Evolutionary conservation across 2,329 filamentous ascomycete genomes (phyloP).

Genomic region (Stenocarpella maydis): DNA sequence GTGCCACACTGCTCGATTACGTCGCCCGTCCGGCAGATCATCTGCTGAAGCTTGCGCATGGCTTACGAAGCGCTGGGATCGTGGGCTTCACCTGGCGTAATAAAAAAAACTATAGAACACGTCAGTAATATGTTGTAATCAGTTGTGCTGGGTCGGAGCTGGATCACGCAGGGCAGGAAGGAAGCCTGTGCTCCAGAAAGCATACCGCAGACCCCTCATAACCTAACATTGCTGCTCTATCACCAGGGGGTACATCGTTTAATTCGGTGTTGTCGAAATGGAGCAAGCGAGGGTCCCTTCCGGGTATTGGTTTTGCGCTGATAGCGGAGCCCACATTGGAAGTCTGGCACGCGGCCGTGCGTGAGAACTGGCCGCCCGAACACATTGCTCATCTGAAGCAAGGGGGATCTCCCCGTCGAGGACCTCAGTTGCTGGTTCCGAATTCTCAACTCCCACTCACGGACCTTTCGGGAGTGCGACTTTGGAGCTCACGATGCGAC

Average conservation of each 20-base stretch:
- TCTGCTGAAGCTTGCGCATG: background rate
- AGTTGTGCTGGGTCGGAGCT: constrained; percentile 11
- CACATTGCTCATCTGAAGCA: background rate
- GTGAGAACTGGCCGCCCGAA: background rate
- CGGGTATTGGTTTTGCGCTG: background rate
- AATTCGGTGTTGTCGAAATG: background rate
- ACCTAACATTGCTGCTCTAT: background rate
- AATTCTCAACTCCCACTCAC: background rate
- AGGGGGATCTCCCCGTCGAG: background rate
- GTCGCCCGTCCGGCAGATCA: background rate
- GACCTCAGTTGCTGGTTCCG: background rate
- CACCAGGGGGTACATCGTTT: constrained; percentile 1
- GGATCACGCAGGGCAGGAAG: background rate
- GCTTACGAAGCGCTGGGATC: background rate
- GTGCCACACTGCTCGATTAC: constrained; percentile 3
- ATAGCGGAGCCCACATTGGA: background rate
- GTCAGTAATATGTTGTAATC: background rate
- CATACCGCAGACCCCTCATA: background rate
- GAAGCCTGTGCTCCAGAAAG: background rate
- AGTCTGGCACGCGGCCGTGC: background rate
- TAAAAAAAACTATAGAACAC: background rate
- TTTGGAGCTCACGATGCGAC: constrained; percentile 9
- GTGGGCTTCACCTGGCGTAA: background rate
- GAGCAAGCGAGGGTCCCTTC: background rate
- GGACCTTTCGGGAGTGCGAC: background rate